Evolutionary conservation across 495 filamentous ascomycete genomes (phyloP).

Genomic region (Echria macrotheca): DNA sequence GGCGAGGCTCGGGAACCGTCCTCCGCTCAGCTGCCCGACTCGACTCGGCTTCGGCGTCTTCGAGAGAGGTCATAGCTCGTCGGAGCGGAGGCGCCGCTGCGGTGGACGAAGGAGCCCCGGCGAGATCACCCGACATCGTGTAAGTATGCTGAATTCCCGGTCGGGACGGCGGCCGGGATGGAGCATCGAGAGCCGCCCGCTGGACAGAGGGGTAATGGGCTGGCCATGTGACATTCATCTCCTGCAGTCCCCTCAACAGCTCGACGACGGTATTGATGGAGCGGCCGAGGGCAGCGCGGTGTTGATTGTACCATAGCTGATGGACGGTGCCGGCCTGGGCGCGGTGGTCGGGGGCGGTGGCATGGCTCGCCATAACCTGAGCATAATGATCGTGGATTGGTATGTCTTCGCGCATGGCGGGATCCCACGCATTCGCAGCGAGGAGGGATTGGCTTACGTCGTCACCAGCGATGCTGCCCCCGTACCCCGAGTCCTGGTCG

Average conservation of each 20-base stretch:
- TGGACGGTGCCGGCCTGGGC: conserved; percentile 43
- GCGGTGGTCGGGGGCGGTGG: conserved; percentile 32
- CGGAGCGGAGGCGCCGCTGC: conserved; percentile 48
- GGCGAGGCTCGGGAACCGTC: conserved; percentile 54
- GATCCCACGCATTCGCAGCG: conserved; percentile 28
- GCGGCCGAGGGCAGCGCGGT: conserved; percentile 75
- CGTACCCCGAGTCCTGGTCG: conserved; percentile 88
- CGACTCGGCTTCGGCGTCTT: conserved; percentile 62
- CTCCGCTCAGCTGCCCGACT: conserved; percentile 61
- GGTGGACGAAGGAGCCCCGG: conserved; percentile 14
- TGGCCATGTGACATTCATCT: conserved; percentile 87
- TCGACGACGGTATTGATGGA: conserved; percentile 82
- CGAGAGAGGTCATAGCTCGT: conserved; percentile 67
- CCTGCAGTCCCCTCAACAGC: conserved; percentile 68
- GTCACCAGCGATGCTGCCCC: conserved; percentile 58
- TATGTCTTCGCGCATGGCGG: conserved; percentile 62
- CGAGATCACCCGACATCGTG: conserved; percentile 34
- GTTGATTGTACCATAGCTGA: conserved; percentile 72
- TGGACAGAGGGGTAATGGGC: conserved; percentile 90
- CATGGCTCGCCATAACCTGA: conserved; percentile 23
- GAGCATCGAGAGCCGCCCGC: conserved; percentile 45
- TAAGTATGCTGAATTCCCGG: conserved; percentile 53
- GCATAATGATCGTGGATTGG: conserved; percentile 39
- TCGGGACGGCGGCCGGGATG: conserved; percentile 33
- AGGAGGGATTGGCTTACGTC: conserved; percentile 35